These are phyloP conservation scores for Cordyceps cateniannulata DNA, from an alignment of 2,329 filamentous ascomycete species.

Conservation along the genomic window DNA sequence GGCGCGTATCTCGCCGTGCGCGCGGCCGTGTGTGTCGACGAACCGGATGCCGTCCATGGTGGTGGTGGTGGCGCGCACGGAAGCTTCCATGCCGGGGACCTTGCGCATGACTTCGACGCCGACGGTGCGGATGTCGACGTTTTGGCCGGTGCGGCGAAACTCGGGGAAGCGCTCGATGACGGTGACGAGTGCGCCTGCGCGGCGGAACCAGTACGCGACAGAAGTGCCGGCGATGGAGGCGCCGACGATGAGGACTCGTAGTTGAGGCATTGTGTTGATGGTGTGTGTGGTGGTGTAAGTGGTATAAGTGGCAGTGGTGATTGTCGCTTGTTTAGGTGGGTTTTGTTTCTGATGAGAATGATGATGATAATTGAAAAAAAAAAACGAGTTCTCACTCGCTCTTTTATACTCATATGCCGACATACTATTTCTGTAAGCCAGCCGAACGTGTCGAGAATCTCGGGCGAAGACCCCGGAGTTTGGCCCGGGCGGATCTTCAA, in stretches of 20 bases:
- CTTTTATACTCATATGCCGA: neutral
- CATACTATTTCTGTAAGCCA: neutral
- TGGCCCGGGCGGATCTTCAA: neutral
- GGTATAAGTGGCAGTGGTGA: no score
- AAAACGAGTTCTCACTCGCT: neutral
- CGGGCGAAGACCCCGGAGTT: neutral
- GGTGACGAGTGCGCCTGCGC: constrained; percentile 26
- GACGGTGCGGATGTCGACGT: constrained; percentile 30
- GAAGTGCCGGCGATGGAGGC: constrained; percentile 28
- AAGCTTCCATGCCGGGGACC: constrained; percentile 32
- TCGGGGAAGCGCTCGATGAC: constrained; percentile 32
- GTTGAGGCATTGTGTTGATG: constrained; percentile 11
- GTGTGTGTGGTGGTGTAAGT: neutral
- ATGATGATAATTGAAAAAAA: neutral
- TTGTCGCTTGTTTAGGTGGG: no score
- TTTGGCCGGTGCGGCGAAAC: constrained; percentile 24
- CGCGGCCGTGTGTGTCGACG: constrained; percentile 29
- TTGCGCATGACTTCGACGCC: constrained; percentile 32
- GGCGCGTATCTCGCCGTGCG: constrained; percentile 28
- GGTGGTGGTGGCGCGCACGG: constrained; percentile 23
- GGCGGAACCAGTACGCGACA: constrained; percentile 25
- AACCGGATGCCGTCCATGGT: constrained; percentile 37
- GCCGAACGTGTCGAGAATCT: neutral
- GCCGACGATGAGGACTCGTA: constrained; percentile 24
- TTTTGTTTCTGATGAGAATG: neutral